Conservation (phyloP, 805 yeast species). For the Clavispora asparagi region DNA sequence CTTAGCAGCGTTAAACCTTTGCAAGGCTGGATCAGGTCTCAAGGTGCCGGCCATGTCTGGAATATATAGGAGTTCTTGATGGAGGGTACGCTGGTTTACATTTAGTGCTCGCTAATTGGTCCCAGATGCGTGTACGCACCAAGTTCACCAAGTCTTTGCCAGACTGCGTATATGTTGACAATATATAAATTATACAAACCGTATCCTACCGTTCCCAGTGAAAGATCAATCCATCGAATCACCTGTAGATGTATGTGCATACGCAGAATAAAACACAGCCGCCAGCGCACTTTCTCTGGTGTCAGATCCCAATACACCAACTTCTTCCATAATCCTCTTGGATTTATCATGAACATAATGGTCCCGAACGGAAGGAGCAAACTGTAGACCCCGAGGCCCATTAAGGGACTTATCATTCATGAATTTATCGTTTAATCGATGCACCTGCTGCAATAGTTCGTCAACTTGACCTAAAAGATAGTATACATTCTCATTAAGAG, state of each 20-base stretch:
- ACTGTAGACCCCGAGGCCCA: conserved; percentile 20
- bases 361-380: conserved; percentile 32
- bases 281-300: neutral
- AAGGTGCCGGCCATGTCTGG: conserved; percentile 38
- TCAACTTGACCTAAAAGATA: conserved; percentile 41
- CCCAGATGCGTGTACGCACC: conserved; percentile 12
- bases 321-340: conserved; percentile 4
- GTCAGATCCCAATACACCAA: conserved; percentile 4
- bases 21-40: conserved; percentile 38
- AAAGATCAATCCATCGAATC: neutral
- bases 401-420: conserved; percentile 13
- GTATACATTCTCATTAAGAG: conserved; percentile 43
- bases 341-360: conserved; percentile 37
- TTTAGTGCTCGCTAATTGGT: conserved; percentile 15
- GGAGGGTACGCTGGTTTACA: neutral
- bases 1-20: conserved; percentile 37
- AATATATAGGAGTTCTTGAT: neutral
- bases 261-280: conserved; percentile 4
- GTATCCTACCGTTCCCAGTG: neutral
- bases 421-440: conserved; percentile 21
- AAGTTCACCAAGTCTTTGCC: neutral
- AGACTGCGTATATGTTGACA: neutral
- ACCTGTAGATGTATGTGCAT: neutral
- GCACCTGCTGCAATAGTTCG: conserved; percentile 27
- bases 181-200: neutral